phyloP scores from a whole-genome alignment of 2,329 filamentous ascomycete genomes.

The Pseudopyrenochaeta lycopersici region DNA sequence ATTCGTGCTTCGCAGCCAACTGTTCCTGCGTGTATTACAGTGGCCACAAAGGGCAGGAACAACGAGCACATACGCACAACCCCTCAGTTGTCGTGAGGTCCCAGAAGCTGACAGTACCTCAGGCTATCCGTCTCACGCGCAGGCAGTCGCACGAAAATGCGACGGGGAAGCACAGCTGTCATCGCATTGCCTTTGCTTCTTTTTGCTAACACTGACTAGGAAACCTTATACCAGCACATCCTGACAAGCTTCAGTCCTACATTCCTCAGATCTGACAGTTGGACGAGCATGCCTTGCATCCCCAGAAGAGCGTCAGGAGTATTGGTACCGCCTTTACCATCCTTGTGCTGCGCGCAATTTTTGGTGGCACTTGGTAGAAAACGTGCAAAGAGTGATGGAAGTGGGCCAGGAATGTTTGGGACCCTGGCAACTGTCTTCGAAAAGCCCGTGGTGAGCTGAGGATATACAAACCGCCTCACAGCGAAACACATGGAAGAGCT shows the following conservation, averaged over 20 bases:
- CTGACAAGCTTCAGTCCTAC: too few species aligned
- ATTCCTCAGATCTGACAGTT: neutral
- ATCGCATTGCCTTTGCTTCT: neutral
- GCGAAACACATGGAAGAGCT: neutral
- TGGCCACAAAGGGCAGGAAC: conserved; percentile 13
- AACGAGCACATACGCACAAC: conserved; percentile 18
- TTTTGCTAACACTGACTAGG: neutral
- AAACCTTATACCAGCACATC: neutral
- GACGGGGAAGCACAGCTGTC: neutral
- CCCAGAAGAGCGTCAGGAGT: too few species aligned
- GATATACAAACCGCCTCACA: neutral
- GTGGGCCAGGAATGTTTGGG: neutral
- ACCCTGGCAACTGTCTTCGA: neutral
- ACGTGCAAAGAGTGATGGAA: neutral
- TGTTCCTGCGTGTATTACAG: neutral
- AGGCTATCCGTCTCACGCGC: conserved; percentile 5
- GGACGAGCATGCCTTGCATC: too few species aligned
- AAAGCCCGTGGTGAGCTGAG: neutral
- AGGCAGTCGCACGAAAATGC: conserved; percentile 5
- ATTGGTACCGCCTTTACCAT: too few species aligned
- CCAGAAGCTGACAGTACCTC: conserved; percentile 2
- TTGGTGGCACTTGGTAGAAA: neutral
- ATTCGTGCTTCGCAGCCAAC: conserved; percentile 10
- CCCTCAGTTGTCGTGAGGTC: conserved; percentile 7
- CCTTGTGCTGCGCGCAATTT: too few species aligned